These are phyloP conservation scores for Chaetomiaceae sp. DNA, from an alignment of 2,329 filamentous ascomycete species.

Conservation along the genomic window DNA sequence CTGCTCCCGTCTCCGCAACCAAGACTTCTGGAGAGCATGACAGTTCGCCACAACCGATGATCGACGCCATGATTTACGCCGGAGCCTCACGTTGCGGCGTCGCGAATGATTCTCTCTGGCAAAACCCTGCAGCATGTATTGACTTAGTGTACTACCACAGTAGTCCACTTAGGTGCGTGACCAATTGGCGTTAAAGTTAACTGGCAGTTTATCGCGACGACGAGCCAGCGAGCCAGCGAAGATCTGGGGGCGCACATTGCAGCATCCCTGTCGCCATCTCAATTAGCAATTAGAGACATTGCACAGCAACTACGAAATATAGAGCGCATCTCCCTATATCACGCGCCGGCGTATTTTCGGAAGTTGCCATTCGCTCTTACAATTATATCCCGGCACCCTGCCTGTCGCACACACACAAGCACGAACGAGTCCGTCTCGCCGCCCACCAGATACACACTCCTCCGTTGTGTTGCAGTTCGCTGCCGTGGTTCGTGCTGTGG, in stretches of 20 bases:
- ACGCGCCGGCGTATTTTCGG: slow-evolving; percentile 27
- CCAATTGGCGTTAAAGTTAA: too few species aligned
- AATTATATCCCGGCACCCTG: slow-evolving; percentile 11
- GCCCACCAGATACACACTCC: background rate
- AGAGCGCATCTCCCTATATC: slow-evolving; percentile 1
- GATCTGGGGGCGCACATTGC: background rate
- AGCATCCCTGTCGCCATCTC: too few species aligned
- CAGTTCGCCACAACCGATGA: slow-evolving; percentile 9
- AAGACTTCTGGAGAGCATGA: background rate
- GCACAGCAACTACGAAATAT: background rate
- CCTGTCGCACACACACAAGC: slow-evolving; percentile 4
- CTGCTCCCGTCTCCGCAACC: slow-evolving; percentile 5
- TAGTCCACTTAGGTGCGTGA: background rate
- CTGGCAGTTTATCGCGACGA: too few species aligned
- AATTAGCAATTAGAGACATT: too few species aligned
- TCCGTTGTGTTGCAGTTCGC: too few species aligned
- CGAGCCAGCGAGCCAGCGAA: slow-evolving; percentile 3
- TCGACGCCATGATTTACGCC: slow-evolving; percentile 2
- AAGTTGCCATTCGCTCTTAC: slow-evolving; percentile 22
- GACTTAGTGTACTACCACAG: too few species aligned
- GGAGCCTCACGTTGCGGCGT: slow-evolving; percentile 2
- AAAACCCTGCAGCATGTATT: background rate
- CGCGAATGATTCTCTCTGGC: background rate
- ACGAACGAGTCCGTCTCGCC: background rate
- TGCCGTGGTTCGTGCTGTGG: too few species aligned